Conservation (phyloP, 768 basidiomycete genomes). For the Pleurotus cornucopiae region DNA sequence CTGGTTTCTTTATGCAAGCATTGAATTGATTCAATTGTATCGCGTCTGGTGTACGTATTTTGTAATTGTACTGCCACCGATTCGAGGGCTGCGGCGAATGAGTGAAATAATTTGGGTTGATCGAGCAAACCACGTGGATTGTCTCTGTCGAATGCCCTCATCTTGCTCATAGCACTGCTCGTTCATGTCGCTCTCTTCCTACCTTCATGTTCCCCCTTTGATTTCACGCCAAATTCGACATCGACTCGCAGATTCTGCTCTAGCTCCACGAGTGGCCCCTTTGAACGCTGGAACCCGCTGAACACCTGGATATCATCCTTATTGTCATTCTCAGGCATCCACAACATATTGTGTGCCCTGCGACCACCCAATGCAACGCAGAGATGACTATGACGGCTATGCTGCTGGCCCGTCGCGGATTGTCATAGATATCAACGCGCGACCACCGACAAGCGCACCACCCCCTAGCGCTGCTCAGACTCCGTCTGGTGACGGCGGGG, state of each 20-base stretch:
- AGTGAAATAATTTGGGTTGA: not conserved
- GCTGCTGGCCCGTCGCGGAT: slow-evolving; percentile 3
- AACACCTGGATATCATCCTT: too few species aligned
- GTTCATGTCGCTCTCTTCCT: not conserved
- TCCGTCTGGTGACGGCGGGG: slow-evolving; percentile 8
- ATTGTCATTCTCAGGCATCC: slow-evolving; percentile 1
- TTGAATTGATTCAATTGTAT: too few species aligned
- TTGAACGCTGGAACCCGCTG: not conserved
- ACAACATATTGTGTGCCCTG: not conserved
- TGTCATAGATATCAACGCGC: slow-evolving; percentile 5
- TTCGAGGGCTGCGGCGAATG: not conserved
- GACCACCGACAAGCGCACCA: not conserved
- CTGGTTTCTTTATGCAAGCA: too few species aligned
- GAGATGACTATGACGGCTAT: not conserved
- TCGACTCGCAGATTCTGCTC: too few species aligned
- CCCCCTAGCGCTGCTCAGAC: not conserved
- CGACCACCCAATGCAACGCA: not conserved
- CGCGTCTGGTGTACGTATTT: too few species aligned
- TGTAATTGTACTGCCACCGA: not conserved
- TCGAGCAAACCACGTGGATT: slow-evolving; percentile 4
- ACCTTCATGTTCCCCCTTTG: slow-evolving; percentile 1
- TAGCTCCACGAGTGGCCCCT: not conserved
- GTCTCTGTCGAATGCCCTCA: slow-evolving; percentile 2
- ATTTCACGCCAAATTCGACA: not conserved
- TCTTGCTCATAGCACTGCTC: not conserved